Percentiles rank a stretch among this genome's conserved stretches.
Evolutionary conservation across 495 filamentous ascomycete genomes (phyloP).

Genomic region (Penicillium daleae): DNA sequence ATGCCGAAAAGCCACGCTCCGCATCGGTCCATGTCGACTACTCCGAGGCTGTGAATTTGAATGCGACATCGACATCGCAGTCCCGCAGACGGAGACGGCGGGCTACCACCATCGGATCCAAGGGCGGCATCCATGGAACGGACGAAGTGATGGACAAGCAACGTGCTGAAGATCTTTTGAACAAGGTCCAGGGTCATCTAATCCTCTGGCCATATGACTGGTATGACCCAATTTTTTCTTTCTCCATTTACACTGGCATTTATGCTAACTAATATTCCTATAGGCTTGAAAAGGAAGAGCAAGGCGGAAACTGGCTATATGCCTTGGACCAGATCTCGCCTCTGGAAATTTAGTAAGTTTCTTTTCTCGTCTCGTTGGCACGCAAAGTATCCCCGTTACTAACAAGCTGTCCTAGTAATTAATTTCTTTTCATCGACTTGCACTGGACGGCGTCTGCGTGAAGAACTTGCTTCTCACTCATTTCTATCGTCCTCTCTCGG

Average conservation of each 20-base stretch:
- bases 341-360: slow-evolving; percentile 93
- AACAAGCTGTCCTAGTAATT: slow-evolving; percentile 30
- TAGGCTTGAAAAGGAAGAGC: slow-evolving; percentile 82
- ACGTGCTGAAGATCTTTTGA: slow-evolving; percentile 79
- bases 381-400: slow-evolving; percentile 7
- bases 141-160: slow-evolving; percentile 74
- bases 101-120: slow-evolving; percentile 75
- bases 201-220: slow-evolving; percentile 96
- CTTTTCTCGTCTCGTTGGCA: background rate
- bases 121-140: slow-evolving; percentile 66
- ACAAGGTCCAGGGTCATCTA: slow-evolving; percentile 83
- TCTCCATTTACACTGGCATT: background rate
- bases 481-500: background rate
- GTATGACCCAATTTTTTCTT: slow-evolving; percentile 40
- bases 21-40: slow-evolving; percentile 48
- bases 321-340: slow-evolving; percentile 94
- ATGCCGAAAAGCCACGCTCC: slow-evolving; percentile 39
- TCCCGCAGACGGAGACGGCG: slow-evolving; percentile 64
- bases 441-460: slow-evolving; percentile 23
- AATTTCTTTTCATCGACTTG: slow-evolving; percentile 21
- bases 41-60: slow-evolving; percentile 53
- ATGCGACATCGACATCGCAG: slow-evolving; percentile 34
- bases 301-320: slow-evolving; percentile 94
- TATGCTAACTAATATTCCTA: background rate
- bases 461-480: background rate